Evolutionary conservation across 1,284 basidiomycete species (phyloP), one percentile per base, ranked within the genome.

Genomic region (Ganoderma lucidum): DNA sequence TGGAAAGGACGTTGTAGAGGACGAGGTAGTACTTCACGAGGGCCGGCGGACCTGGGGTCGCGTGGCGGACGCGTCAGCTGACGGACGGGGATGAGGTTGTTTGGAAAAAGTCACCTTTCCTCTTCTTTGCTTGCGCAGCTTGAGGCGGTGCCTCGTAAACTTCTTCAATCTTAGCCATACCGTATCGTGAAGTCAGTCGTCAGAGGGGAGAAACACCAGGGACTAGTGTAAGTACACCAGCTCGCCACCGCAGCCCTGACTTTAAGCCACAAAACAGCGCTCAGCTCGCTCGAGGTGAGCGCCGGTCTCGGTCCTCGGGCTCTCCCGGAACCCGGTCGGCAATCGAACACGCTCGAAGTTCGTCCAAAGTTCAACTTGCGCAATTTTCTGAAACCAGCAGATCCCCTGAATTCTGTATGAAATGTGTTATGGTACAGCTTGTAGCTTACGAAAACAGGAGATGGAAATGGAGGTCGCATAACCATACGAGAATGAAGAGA

Each of bases 1-100:
- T 84, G 0, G 93, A 95, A 64, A 91, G 76, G 70, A 87, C 73
- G 83, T 98, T 97, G 86, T 96, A 98, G 0, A 83, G 79, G 68
- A 94, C 75, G 1, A 98, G 86, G 82, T 97, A 97, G 80, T 82
- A 83, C 73, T 85, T 88, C 68, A 87, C 60, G 28, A 73, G 64
- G 45, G 78, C 59, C 4, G 76, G 67, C 19, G 73, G 72, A 55
- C 73, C 75, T 76, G 68, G 30, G 53, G 44, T 30, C 44, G 53
- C 41, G 32, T 15, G 42, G 58, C n/a, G 37, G 23, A 41, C 63
- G 42, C 44, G 64, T 51, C 19, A 63, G 30, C 44, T 35, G 44
- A 48, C 30, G 6, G 44, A 6, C 17, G 5, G 42, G 17, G 44
- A 30, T 53, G 15, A 5, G 39, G 39, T 55, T 23, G 19, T 35